Conservation (phyloP, 345 rosid species). For the Salix udensis region DNA sequence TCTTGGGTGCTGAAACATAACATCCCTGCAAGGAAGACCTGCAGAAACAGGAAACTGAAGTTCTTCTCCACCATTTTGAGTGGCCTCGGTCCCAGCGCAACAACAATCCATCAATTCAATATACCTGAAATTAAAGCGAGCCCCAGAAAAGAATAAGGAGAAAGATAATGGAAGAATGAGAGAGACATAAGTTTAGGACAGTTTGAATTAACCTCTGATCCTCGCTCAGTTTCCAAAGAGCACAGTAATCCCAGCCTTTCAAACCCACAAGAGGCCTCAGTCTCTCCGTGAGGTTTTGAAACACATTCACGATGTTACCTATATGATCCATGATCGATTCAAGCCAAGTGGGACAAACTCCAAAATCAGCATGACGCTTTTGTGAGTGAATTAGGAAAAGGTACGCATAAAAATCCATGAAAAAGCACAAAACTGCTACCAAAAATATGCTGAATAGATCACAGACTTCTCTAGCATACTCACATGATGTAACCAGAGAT, state of each 20-base stretch:
- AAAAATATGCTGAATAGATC: constrained; percentile 3
- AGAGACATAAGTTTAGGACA: neutral
- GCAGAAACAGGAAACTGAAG: constrained; percentile 43
- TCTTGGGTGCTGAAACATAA: constrained; percentile 56
- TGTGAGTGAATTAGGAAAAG: neutral
- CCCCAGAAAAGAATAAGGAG: neutral
- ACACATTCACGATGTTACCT: constrained; percentile 37
- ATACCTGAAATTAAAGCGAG: constrained; percentile 29
- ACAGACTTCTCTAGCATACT: neutral
- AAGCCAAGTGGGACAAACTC: neutral
- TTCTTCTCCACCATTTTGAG: constrained; percentile 40
- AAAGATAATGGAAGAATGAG: neutral
- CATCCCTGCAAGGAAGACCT: constrained; percentile 56
- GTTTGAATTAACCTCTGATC: constrained; percentile 67
- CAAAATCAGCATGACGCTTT: neutral
- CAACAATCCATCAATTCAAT: constrained; percentile 83
- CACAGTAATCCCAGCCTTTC: constrained; percentile 76
- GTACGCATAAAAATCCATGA: neutral
- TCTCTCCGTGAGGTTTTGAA: constrained; percentile 58
- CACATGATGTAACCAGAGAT: neutral
- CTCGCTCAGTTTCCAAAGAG: constrained; percentile 73
- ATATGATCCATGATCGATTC: constrained; percentile 2
- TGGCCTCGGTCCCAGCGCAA: constrained; percentile 63
- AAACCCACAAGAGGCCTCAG: constrained; percentile 65
- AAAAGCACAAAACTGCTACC: neutral